Base-by-base conservation (phyloP, 768 basidiomycete species). In the Tulasnella sp. region DNA sequence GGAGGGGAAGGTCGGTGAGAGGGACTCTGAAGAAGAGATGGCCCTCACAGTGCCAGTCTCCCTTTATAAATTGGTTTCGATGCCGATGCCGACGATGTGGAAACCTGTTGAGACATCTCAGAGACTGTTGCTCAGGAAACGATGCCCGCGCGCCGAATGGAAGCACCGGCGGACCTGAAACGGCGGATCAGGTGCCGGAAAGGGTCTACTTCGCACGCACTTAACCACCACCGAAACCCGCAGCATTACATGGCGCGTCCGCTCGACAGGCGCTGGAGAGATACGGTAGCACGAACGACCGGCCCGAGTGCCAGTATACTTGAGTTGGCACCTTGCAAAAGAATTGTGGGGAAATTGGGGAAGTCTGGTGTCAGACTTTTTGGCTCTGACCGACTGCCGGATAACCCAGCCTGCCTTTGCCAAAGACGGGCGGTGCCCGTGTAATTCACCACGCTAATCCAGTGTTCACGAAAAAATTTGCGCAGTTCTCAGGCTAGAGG, bases 41-140 rank as follows among this genome's bases (percentile, higher is more conserved):
- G 24, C 52, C 52, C 62, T 27, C 62, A 19, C 62, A 34, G 62
- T 68, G 62, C 62, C 31, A 68, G 10, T 68, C 24, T 68, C 62
- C 34, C 34, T 34, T 68, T 68, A 68, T 68, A 68, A 68, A 68
- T 36, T 31, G 62, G 3, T 68, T 34, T 68, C 27, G 62, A 68
- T 68, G 34, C 62, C 62, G 62, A 68, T 68, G 62, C 62, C 62
- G 62, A 68, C 62, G 62, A 34, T 68, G 62, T 68, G 62, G 62
- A 68, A 68, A 68, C 62, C 62, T 68, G 31, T 10, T 27, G 27
- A 68, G 62, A 36, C 27, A 34, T 68, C 62, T 7, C 62, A 68
- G 62, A 68, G 62, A 68, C 62, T 68, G 62, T 68, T 68, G 62
- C 62, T 68, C 14, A 68, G 62, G 62, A 68, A 68, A 68, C 62